These are phyloP conservation scores for Tolypocladium amazonense DNA, from an alignment of 2,329 filamentous ascomycete species.

Conservation along the genomic window DNA sequence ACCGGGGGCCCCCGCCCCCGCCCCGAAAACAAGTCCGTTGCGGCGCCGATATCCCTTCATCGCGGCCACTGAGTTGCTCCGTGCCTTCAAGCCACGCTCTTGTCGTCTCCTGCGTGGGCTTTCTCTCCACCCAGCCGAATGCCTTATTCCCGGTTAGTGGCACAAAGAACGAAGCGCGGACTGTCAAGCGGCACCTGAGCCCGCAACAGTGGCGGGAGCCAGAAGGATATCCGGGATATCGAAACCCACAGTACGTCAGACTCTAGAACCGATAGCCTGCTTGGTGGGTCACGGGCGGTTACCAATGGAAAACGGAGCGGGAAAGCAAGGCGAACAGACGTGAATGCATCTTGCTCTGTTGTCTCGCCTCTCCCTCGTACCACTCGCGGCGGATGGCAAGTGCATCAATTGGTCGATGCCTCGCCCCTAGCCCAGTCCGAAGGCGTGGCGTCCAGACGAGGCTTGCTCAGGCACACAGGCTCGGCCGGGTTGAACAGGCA, in stretches of 20 bases:
- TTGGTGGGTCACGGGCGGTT: not conserved
- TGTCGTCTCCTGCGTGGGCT: not conserved
- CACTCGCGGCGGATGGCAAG: not conserved
- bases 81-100: not conserved
- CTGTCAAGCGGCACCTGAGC: not conserved
- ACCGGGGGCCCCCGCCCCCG: not conserved
- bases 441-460: not conserved
- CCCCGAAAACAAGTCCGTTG: not conserved
- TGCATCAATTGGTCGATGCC: not conserved
- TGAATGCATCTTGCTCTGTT: not conserved
- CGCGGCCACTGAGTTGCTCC: not conserved
- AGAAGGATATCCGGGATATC: not conserved
- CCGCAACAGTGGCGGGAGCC: not conserved
- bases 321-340: not conserved
- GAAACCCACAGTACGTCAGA: not conserved
- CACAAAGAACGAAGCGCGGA: not conserved
- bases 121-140: not conserved
- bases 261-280: not conserved
- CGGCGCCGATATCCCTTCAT: not conserved
- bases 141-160: not conserved
- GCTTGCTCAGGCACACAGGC: not conserved
- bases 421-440: not conserved
- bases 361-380: not conserved
- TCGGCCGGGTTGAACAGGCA: not conserved
- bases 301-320: not conserved